Evolutionary conservation across 2,329 filamentous ascomycete genomes (phyloP), one percentile per base, ranked within the genome.

Genomic region (Trichoderma cornu-damae): DNA sequence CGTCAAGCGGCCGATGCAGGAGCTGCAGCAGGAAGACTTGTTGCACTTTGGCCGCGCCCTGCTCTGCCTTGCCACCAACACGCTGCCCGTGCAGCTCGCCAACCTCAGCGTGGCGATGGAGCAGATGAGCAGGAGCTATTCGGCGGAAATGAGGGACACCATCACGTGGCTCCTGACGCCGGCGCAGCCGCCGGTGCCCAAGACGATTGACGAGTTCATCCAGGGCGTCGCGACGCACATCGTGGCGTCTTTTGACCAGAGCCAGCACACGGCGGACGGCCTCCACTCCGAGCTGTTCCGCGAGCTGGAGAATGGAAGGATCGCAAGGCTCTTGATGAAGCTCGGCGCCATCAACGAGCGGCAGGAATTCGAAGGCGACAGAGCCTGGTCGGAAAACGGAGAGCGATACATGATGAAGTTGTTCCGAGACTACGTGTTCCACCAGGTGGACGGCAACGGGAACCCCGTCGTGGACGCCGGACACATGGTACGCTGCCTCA

Each of bases 361-460:
- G 9, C 89, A 88, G 1, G 93, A 97, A 67, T 87, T 88, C 61
- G 88, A 90, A 53, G 84, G 85, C 38, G 88, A 92, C 60, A 76
- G 80, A 0, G 79, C 83, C 48, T 99, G 94, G 93, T 89, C 90
- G 4, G 93, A 97, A 71, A 94, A 89, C 47, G 93, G 93, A 24
- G 90, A 96, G 66, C 84, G 92, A 26, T 97, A 96, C 70, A 88
- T 90, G 69, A 79, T 99, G 62, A 96, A 96, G 73, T 81, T 99
- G 7, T 97, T 97, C 77, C 84, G 94, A 49, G 94, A 99, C 73
- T 97, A 95, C 66, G 90, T 96, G 38, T 99, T 97, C 74, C 94
- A 99, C 71, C 92, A 96, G 67, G 91, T 96, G 11, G 91, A 97
- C 69, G 81, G 83, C 28, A 85, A 90, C 58, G 91, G 90, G 12